Base-by-base conservation (phyloP, 163 green algal genomes). In the Scenedesmus sp. region DNA sequence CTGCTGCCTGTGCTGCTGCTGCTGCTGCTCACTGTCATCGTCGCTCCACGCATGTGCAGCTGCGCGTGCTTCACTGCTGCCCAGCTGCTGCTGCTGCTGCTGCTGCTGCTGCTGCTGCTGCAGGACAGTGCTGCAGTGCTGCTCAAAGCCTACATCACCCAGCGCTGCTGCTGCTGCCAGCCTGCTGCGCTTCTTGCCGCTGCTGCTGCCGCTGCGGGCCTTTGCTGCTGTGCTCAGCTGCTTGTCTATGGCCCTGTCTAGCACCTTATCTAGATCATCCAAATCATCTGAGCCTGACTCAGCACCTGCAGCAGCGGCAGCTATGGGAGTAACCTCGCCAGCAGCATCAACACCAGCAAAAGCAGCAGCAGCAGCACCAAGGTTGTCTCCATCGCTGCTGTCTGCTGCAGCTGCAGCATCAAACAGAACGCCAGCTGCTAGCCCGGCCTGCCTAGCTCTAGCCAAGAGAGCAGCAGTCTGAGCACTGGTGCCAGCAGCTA, bases 1-100 rank as follows among this genome's bases (percentile, higher is more conserved):
- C 13, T 90, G 85, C 55, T 76, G 52, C 87, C 6, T 57, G 16
- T 91, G 84, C 62, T 88, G 62, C 12, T 60, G 60, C 62, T 59
- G 60, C 10, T 79, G 70, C 18, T 76, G 16, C 4, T 76, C 66
- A 34, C 66, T 76, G 7, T 76, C 66, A 76, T 79, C 23, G 15
- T 12, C 70, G 23, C 7, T 79, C 2, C 23, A 23, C 23, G 23
- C 23, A 46, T 46, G 34, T 79, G 7, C 6, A 76, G 70, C 23
- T 52, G 70, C 70, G 52, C 70, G 5, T 79, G 70, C 70, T 79
- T 70, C 18, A 70, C 62, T 46, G 34, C 34, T 46, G 23, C 23
- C 20, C 5, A 52, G 23, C 70, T 13, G 10, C 9, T 23, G 10
- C 64, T 73, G 9, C 62, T 73, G 62, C 64, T 73, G 9, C 64